Conservation (phyloP, 73 alveolate genomes). For the Stentor roeselii region DNA sequence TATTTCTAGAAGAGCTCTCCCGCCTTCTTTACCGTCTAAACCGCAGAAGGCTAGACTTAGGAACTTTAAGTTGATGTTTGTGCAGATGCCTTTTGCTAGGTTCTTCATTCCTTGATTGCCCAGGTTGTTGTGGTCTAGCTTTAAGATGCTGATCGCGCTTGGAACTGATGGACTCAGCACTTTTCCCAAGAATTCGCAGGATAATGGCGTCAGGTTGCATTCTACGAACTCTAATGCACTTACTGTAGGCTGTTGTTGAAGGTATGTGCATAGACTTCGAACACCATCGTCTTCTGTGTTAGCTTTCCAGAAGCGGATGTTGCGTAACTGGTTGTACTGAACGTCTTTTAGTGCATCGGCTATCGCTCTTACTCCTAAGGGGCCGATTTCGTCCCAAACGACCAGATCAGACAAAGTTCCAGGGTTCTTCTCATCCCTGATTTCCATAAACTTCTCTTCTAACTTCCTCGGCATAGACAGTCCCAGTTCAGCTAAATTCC, state of each 20-base stretch:
- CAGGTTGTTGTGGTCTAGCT: slow-evolving; percentile 47
- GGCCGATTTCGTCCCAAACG: slow-evolving; percentile 22
- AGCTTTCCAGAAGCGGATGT: slow-evolving; percentile 52
- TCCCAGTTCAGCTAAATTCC: slow-evolving; percentile 22
- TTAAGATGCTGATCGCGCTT: slow-evolving; percentile 35
- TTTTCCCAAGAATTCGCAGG: slow-evolving; percentile 49
- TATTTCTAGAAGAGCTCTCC: slow-evolving; percentile 40
- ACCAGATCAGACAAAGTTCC: slow-evolving; percentile 1
- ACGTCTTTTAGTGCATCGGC: slow-evolving; percentile 12
- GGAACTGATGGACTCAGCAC: slow-evolving; percentile 41
- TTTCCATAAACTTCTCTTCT: slow-evolving; percentile 22
- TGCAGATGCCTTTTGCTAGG: slow-evolving; percentile 43
- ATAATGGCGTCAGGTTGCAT: slow-evolving; percentile 48
- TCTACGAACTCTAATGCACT: slow-evolving; percentile 45
- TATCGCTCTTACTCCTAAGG: slow-evolving; percentile 24
- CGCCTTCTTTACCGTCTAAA: slow-evolving; percentile 45
- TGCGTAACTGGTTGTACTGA: slow-evolving; percentile 31
- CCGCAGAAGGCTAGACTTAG: slow-evolving; percentile 43
- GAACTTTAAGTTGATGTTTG: slow-evolving; percentile 36
- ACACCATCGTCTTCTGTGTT: slow-evolving; percentile 59
- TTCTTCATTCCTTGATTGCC: slow-evolving; percentile 52
- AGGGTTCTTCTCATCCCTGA: slow-evolving; percentile 30
- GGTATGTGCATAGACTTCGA: slow-evolving; percentile 35
- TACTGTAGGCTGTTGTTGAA: slow-evolving; percentile 40
- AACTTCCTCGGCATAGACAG: slow-evolving; percentile 23